Percentiles rank a stretch among this genome's conserved stretches.
Conservation (phyloP, 2,329 filamentous ascomycete genomes). For the Epichloe uncinata region DNA sequence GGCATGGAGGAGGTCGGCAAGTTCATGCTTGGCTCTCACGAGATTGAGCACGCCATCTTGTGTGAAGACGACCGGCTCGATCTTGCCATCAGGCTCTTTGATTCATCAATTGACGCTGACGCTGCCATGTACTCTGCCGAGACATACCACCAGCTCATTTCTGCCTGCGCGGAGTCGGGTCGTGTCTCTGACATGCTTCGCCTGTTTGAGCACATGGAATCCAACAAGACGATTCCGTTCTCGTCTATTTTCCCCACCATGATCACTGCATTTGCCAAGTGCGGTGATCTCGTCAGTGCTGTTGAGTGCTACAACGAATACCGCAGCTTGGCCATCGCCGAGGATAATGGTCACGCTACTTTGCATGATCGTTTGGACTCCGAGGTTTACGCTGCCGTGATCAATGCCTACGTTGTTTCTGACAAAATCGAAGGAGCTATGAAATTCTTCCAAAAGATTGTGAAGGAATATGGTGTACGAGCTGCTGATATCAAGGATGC, state of each 20-base stretch:
- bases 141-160: conserved; percentile 75
- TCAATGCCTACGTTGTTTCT: conserved; percentile 76
- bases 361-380: conserved; percentile 63
- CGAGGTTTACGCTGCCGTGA: conserved; percentile 79
- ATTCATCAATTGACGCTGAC: conserved; percentile 53
- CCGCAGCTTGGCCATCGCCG: conserved; percentile 70
- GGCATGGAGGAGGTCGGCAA: conserved; percentile 72
- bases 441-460: conserved; percentile 74
- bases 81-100: conserved; percentile 75
- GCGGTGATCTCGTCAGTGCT: conserved; percentile 71
- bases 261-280: conserved; percentile 83
- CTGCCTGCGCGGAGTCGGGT: conserved; percentile 71
- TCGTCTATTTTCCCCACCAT: conserved; percentile 80
- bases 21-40: conserved; percentile 80
- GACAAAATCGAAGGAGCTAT: conserved; percentile 69
- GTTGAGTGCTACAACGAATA: conserved; percentile 96
- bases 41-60: conserved; percentile 75
- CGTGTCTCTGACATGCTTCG: conserved; percentile 79
- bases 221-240: conserved; percentile 56
- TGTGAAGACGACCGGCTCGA: conserved; percentile 77
- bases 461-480: conserved; percentile 45
- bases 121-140: conserved; percentile 59
- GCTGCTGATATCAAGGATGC: conserved; percentile 54
- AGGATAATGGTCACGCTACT: conserved; percentile 59
- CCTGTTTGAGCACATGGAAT: conserved; percentile 85